Evolutionary conservation across 75 land plant species (phyloP).

Genomic region (Cunninghamia lanceolata): DNA sequence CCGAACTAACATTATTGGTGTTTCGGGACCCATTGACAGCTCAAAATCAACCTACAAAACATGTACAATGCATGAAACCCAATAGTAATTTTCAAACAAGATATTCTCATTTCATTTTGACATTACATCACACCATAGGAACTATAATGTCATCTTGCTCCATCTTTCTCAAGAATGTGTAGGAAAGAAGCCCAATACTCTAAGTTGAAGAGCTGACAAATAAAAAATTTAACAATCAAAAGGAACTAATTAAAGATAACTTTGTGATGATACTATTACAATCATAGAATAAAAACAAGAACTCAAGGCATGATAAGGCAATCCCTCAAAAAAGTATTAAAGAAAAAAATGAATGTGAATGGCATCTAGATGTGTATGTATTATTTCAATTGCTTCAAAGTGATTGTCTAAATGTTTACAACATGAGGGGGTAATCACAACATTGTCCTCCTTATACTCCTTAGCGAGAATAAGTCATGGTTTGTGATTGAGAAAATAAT

Average conservation of each 20-base stretch:
- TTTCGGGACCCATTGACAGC: conserved; percentile 20
- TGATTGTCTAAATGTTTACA: too few relatives aligned
- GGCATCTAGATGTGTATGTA: background rate
- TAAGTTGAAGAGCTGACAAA: conserved; percentile 53
- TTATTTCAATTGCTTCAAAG: background rate
- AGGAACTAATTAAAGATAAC: background rate
- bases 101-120: too few relatives aligned
- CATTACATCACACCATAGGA: conserved; percentile 74
- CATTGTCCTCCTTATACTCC: too few relatives aligned
- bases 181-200: conserved; percentile 88
- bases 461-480: too few relatives aligned
- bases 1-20: too few relatives aligned
- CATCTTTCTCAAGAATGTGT: conserved; percentile 72
- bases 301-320: background rate
- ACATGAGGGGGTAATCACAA: too few relatives aligned
- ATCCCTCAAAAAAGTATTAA: background rate
- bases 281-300: background rate
- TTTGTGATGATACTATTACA: background rate
- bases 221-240: conserved; percentile 3
- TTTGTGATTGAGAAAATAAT: too few relatives aligned
- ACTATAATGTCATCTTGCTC: conserved; percentile 90
- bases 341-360: background rate
- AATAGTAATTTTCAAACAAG: too few relatives aligned
- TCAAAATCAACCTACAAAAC: conserved; percentile 75
- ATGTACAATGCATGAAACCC: background rate